Percentiles rank a stretch among this genome's conserved stretches.
Evolutionary conservation across 345 rosid genomes (phyloP).

Genomic region (Limnanthes douglasii): DNA sequence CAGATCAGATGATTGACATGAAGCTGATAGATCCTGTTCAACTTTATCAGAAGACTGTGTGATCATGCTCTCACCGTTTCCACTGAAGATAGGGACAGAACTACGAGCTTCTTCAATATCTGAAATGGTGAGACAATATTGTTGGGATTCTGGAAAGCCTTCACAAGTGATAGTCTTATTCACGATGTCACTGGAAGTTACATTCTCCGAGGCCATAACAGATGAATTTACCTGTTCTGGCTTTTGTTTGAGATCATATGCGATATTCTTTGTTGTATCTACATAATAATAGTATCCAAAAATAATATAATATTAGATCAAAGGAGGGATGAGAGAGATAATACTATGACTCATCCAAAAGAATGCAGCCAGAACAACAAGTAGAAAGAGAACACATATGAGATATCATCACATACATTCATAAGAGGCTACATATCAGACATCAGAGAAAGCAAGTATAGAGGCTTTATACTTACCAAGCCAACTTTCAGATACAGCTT

Average conservation of each 20-base stretch:
- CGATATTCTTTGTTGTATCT: constrained; percentile 15
- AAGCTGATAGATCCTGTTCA: no score
- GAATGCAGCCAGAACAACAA: not conserved
- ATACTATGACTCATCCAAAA: not conserved
- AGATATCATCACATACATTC: constrained; percentile 1
- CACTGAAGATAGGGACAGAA: constrained; percentile 5
- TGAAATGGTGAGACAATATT: constrained; percentile 11
- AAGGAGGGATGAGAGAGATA: constrained; percentile 5
- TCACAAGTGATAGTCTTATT: constrained; percentile 22
- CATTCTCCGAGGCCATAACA: constrained; percentile 10
- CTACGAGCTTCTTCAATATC: constrained; percentile 17
- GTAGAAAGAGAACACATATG: not conserved
- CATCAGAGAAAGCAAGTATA: no score
- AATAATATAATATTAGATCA: constrained; percentile 7
- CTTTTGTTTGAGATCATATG: no score
- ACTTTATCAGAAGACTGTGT: constrained; percentile 13
- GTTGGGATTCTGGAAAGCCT: no score
- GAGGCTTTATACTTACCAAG: no score
- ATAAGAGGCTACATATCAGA: no score
- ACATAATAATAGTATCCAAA: no score
- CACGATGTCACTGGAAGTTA: constrained; percentile 16
- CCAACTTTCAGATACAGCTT: no score
- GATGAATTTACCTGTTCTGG: constrained; percentile 17
- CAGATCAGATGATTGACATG: constrained; percentile 15
- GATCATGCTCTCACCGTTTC: constrained; percentile 18